Evolutionary conservation across 2,329 filamentous ascomycete genomes (phyloP), one percentile per base, ranked within the genome.

Genomic region (Reticulascus tulasneorum): DNA sequence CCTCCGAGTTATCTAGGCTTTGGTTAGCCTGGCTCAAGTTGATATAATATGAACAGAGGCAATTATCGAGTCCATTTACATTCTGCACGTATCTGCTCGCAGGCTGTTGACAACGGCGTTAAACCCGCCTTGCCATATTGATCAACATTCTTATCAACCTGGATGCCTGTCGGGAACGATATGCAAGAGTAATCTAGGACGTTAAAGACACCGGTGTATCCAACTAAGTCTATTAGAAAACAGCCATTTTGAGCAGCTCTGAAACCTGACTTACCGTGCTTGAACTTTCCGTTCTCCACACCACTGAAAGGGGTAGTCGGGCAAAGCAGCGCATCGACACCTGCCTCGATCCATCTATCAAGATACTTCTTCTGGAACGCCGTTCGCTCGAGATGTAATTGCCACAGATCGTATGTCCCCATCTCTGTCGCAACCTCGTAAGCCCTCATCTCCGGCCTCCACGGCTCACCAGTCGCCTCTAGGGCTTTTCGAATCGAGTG

Each of bases 261-360:
- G 5, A 15, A 9, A 3, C 9, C 1, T 1, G 9, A 51, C 63
- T 48, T 29, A 66, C 66, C 60, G 23, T 72, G 64, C 48, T 55
- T 62, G 25, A 70, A 67, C 2, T 54, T 54, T 5, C 65, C 66
- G 29, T 66, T 59, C 49, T 66, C 63, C 20, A 63, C 60, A 0
- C 58, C 59, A 25, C 59, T 61, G 32, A 64, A 72, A 1, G 69
- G 64, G 21, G 64, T 68, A 0, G 66, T 70, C 0, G 82, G 80
- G 33, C 74, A 77, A 2, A 86, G 53, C 8, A 86, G 67, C 2
- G 77, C 77, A 50, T 86, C 82, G 7, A 82, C 69, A 2, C 63
- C 66, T 0, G 63, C 62, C 29, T 50, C 52, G 22, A 61, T 61
- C 69, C 69, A 73, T 3, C 64, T 58, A 25, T 71, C 64, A 0